These are phyloP conservation scores for Trametes gibbosa DNA, from an alignment of 768 basidiomycete genomes.

Conservation along the genomic window DNA sequence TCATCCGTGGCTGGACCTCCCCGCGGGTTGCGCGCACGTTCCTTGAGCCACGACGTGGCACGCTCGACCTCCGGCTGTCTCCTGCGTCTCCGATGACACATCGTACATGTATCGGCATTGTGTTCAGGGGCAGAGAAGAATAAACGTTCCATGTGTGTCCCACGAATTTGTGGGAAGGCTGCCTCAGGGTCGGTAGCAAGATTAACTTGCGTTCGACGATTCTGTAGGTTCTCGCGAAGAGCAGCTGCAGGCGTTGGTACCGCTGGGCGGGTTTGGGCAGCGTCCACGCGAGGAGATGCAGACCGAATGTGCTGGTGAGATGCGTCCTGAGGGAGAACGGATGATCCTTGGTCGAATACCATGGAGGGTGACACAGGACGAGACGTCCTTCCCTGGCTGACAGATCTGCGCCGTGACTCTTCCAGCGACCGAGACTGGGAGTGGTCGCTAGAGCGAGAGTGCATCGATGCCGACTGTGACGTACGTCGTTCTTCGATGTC, in stretches of 20 bases:
- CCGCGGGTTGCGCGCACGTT: neutral
- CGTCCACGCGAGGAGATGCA: slow-evolving; percentile 1
- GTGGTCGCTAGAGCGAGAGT: slow-evolving; percentile 19
- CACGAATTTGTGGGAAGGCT: slow-evolving; percentile 83
- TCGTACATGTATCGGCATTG: slow-evolving; percentile 62
- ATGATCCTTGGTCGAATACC: neutral
- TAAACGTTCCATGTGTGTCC: slow-evolving; percentile 69
- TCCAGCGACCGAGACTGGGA: slow-evolving; percentile 14
- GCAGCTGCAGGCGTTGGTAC: slow-evolving; percentile 39
- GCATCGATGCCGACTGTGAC: slow-evolving; percentile 38
- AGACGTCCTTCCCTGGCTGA: neutral
- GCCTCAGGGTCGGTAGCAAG: slow-evolving; percentile 29
- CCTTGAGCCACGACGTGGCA: slow-evolving; percentile 26
- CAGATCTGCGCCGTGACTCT: slow-evolving; percentile 8
- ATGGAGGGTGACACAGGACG: slow-evolving; percentile 11
- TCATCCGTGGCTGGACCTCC: slow-evolving; percentile 28
- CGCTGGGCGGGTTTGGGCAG: slow-evolving; percentile 28
- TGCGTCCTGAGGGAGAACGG: neutral
- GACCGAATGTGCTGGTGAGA: slow-evolving; percentile 1
- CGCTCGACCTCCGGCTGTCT: slow-evolving; percentile 12
- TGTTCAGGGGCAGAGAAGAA: slow-evolving; percentile 83
- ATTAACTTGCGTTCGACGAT: slow-evolving; percentile 10
- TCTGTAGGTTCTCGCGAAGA: slow-evolving; percentile 1
- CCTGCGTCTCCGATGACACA: slow-evolving; percentile 55
- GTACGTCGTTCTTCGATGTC: slow-evolving; percentile 69